These are phyloP conservation scores for Pseudogymnoascus sp. DNA, from an alignment of 2,329 filamentous ascomycete species.

Conservation along the genomic window DNA sequence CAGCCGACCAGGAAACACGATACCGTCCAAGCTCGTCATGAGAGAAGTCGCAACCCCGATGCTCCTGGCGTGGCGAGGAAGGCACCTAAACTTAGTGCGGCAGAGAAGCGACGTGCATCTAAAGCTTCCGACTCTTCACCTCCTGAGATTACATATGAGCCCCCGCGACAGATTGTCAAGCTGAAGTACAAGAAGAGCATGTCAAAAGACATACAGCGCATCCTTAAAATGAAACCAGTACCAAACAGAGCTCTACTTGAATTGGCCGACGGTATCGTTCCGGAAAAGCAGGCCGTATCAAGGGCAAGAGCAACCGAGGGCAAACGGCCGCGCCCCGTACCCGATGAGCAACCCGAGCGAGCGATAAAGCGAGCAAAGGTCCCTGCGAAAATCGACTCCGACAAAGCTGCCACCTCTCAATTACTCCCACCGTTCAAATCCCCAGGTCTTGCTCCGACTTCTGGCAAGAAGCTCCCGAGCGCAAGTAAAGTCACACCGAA, in stretches of 20 bases:
- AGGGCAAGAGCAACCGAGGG: not conserved
- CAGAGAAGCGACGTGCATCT: not conserved
- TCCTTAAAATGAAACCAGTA: constrained; percentile 19
- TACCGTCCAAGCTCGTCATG: constrained; percentile 25
- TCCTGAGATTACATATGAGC: not conserved
- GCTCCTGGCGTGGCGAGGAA: constrained; percentile 28
- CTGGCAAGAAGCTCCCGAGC: not conserved
- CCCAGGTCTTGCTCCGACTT: not conserved
- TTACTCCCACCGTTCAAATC: not conserved
- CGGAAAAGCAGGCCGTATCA: constrained; percentile 1
- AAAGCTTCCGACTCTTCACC: not conserved
- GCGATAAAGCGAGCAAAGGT: not conserved
- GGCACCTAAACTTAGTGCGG: constrained; percentile 17
- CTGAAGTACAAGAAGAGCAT: constrained; percentile 24
- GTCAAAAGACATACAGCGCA: constrained; percentile 21
- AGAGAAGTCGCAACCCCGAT: constrained; percentile 24
- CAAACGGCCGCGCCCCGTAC: not conserved
- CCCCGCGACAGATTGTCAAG: constrained; percentile 19
- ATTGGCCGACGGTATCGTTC: not conserved
- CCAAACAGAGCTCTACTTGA: constrained; percentile 13
- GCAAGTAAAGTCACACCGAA: constrained; percentile 28
- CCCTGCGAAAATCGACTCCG: not conserved
- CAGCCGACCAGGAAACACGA: constrained; percentile 11
- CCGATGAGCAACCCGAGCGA: not conserved
- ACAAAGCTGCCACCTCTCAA: not conserved